Evolutionary conservation across 257 asterid genomes (phyloP), one percentile per base, ranked within the genome.

Genomic region (Asclepias syriaca): DNA sequence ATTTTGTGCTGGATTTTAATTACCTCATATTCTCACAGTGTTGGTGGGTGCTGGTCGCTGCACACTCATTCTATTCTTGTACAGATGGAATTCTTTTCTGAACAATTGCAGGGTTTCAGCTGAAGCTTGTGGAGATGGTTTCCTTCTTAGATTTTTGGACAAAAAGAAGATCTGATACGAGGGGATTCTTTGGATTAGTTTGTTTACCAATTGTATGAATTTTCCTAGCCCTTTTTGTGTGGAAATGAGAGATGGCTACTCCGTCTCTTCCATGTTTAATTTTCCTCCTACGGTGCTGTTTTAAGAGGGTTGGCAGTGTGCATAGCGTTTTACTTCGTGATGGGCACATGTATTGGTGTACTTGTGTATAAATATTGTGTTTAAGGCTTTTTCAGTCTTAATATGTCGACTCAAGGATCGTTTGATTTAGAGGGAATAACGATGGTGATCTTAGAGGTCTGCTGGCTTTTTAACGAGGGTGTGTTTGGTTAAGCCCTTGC

Each of bases 31-130:
- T 18, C 66, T 68, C 63, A 74, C 78, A 74, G 78, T 74, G 78
- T 34, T 74, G 78, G 78, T 74, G 74, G 73, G 69, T 74, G 73
- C 63, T 74, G 73, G 60, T 74, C 51, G 58, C 68, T 16, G 6
- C 67, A 58, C 69, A 46, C 69, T 74, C 10, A 66, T 74, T 53
- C 73, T 67, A 32, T 57, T 74, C 51, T 65, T 74, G 46, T 74
- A 67, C 54, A 6, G 71, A 34, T 15, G 43, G 49, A 11, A 15
- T 57, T 32, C 13, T 18, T 60, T 60, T 10, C 66, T 29, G 4
- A 16, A 34, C 49, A 56, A 27, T 37, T 51, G 51, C 49, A 68
- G 18, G 16, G 32, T 27, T 63, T 32, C 61, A 51, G 46, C 32
- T 68, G 72, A 49, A 68, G 72, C 4, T 19, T 49, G 46, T 32